phyloP scores from a whole-genome alignment of 1,284 basidiomycete genomes.

The Peniophora sp. region DNA sequence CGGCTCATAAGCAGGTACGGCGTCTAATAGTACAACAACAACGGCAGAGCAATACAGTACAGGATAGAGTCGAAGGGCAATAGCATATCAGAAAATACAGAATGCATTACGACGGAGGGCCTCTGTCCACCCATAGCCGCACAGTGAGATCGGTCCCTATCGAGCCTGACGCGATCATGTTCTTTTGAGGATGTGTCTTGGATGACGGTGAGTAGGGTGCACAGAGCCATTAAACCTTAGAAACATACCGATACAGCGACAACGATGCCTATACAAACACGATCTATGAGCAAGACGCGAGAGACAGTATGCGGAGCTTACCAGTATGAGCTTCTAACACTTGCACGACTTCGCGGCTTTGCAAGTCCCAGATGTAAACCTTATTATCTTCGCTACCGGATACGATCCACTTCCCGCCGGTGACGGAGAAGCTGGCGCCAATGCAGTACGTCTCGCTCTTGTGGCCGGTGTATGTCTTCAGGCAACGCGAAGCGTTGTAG shows the following conservation, averaged over 20 bases:
- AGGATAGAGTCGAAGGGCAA: no score
- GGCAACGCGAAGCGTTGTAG: constrained; percentile 82
- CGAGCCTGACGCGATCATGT: constrained; percentile 79
- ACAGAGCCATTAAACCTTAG: not conserved
- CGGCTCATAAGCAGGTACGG: no score
- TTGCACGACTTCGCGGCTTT: constrained; percentile 76
- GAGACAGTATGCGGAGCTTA: constrained; percentile 25
- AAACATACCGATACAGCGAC: constrained; percentile 61
- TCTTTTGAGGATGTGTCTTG: constrained; percentile 74
- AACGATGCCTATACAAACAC: constrained; percentile 47
- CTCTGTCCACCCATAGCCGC: constrained; percentile 65
- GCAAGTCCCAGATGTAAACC: constrained; percentile 88
- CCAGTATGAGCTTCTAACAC: constrained; percentile 73
- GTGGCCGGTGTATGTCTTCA: constrained; percentile 89
- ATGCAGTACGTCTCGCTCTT: constrained; percentile 74
- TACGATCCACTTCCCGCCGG: constrained; percentile 83
- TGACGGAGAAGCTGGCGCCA: constrained; percentile 74
- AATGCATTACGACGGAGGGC: no score
- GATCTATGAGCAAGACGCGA: not conserved
- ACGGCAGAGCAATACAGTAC: no score
- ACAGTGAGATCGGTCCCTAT: constrained; percentile 75
- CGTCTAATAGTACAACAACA: no score
- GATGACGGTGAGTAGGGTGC: not conserved
- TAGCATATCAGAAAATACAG: no score
- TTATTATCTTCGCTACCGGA: constrained; percentile 89